These are phyloP conservation scores for Entomortierella parvispora DNA, from an alignment of 192 early-diverging fungal species.

Conservation along the genomic window DNA sequence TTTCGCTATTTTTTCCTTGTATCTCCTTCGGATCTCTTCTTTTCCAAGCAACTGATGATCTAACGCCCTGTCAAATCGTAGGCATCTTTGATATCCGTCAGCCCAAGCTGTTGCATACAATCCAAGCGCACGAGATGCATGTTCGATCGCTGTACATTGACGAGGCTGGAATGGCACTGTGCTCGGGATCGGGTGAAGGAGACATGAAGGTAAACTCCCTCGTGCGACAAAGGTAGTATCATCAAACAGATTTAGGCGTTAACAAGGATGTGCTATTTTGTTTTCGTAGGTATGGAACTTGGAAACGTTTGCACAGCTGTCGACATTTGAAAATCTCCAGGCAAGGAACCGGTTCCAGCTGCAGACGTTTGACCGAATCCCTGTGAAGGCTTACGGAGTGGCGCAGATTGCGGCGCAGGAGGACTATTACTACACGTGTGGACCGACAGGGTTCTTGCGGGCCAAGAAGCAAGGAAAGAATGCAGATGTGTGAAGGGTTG, in stretches of 20 bases:
- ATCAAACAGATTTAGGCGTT: too few species aligned
- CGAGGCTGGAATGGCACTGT: constrained; percentile 60
- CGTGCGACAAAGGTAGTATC: too few species aligned
- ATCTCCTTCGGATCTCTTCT: not conserved
- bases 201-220: constrained; percentile 70
- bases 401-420: constrained; percentile 67
- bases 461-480: constrained; percentile 7
- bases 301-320: constrained; percentile 55
- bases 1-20: not conserved
- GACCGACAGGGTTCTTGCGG: constrained; percentile 65
- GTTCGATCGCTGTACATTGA: constrained; percentile 74
- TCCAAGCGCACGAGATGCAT: constrained; percentile 74
- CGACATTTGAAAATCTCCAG: constrained; percentile 55
- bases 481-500: too few species aligned
- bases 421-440: constrained; percentile 67
- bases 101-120: constrained; percentile 69
- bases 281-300: constrained; percentile 60
- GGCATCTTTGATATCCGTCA: constrained; percentile 80
- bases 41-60: too few species aligned
- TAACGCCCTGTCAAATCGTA: too few species aligned
- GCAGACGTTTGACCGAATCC: constrained; percentile 58
- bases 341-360: constrained; percentile 60
- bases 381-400: constrained; percentile 70
- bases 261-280: not conserved
- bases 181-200: constrained; percentile 76